Conservation (phyloP, 2,329 filamentous ascomycete genomes). For the Pleoardoris graminearum region DNA sequence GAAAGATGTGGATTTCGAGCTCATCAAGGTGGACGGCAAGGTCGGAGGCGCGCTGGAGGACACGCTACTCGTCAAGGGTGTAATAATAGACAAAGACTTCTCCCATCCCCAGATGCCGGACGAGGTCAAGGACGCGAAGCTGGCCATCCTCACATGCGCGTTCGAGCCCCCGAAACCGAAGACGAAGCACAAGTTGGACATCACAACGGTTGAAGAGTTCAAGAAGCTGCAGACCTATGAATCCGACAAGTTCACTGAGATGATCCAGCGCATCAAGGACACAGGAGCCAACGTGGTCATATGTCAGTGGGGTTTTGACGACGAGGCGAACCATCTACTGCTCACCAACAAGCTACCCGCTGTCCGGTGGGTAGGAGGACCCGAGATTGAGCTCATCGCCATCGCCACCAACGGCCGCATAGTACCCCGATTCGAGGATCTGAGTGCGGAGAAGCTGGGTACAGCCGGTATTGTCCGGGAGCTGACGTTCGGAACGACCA, state of each 20-base stretch:
- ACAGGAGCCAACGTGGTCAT: slow-evolving; percentile 97
- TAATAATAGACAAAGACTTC: slow-evolving; percentile 99
- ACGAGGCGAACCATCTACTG: slow-evolving; percentile 96
- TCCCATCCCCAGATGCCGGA: slow-evolving; percentile 99
- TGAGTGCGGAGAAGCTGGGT: slow-evolving; percentile 88
- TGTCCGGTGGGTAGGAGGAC: slow-evolving; percentile 96
- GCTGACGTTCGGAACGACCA: slow-evolving; percentile 94
- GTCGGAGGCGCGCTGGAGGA: slow-evolving; percentile 93
- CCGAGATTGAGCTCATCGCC: slow-evolving; percentile 96
- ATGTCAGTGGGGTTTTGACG: slow-evolving; percentile 99
- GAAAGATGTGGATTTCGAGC: slow-evolving; percentile 96
- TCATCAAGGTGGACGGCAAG: slow-evolving; percentile 99
- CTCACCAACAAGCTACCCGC: slow-evolving; percentile 95
- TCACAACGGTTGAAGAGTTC: slow-evolving; percentile 95
- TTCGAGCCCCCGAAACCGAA: slow-evolving; percentile 99
- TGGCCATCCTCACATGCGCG: slow-evolving; percentile 95
- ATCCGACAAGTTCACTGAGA: slow-evolving; percentile 93
- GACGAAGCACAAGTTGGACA: slow-evolving; percentile 99
- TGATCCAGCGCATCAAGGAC: slow-evolving; percentile 98
- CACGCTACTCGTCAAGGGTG: slow-evolving; percentile 91
- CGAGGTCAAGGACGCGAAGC: slow-evolving; percentile 91
- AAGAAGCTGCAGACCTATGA: slow-evolving; percentile 97
- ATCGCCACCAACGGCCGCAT: slow-evolving; percentile 98
- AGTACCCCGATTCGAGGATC: slow-evolving; percentile 93
- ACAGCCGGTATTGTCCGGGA: slow-evolving; percentile 87